A percentile compares a stretch with the other conserved stretches of the same genome.
Evolutionary conservation across 495 filamentous ascomycete genomes (phyloP).

Genomic region (Oidiodendron maius): DNA sequence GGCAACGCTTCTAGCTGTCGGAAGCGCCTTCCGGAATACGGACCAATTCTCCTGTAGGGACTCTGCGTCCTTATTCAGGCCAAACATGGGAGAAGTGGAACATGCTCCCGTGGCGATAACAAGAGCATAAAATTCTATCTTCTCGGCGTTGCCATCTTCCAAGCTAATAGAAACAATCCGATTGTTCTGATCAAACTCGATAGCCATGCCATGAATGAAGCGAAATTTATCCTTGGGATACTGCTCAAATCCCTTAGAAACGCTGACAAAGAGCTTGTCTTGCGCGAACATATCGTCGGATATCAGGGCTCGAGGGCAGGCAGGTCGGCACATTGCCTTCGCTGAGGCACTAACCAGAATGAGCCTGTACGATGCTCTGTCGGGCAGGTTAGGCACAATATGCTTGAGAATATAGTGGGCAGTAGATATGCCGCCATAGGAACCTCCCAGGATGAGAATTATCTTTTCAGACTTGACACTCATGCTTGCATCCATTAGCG

Average conservation of each 20-base stretch:
- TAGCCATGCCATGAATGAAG: constrained; percentile 51
- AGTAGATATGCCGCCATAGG: constrained; percentile 43
- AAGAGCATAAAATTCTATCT: constrained; percentile 38
- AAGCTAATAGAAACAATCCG: constrained; percentile 35
- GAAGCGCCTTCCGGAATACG: constrained; percentile 33
- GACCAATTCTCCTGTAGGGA: constrained; percentile 24
- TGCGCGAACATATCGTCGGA: constrained; percentile 36
- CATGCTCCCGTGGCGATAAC: constrained; percentile 40
- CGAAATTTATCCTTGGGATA: constrained; percentile 38
- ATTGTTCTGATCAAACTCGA: constrained; percentile 33
- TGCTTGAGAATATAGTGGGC: constrained; percentile 50
- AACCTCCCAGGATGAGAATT: constrained; percentile 49
- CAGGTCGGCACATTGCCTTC: constrained; percentile 38
- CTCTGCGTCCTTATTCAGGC: constrained; percentile 24
- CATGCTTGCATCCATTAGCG: no score
- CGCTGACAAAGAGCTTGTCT: constrained; percentile 41
- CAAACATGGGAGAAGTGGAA: constrained; percentile 37
- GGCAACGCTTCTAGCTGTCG: constrained; percentile 47
- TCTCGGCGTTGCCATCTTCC: constrained; percentile 23
- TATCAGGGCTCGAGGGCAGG: constrained; percentile 40
- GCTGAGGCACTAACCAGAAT: constrained; percentile 38
- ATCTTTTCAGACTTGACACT: constrained; percentile 27
- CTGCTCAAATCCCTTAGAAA: constrained; percentile 33
- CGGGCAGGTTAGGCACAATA: constrained; percentile 34
- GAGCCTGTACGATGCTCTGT: constrained; percentile 25